Evolutionary conservation across 768 basidiomycete genomes (phyloP), one percentile per base, ranked within the genome.

Genomic region (Lactarius deliciosus): DNA sequence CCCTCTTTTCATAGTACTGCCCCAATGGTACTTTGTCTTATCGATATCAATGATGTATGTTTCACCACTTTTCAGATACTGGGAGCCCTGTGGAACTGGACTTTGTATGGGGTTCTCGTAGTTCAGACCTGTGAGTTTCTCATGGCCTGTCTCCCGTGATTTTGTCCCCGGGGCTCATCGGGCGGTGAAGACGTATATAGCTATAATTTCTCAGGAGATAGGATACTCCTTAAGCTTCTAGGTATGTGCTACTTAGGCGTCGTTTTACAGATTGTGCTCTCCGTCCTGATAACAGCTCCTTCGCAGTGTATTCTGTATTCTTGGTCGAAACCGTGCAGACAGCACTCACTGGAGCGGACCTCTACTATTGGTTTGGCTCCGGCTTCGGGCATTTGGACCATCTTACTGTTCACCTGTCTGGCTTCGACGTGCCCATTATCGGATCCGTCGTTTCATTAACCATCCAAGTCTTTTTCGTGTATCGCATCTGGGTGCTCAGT

Each of bases 401-500:
- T 45, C 71, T 77, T 7, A 57, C 63, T 5, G 36, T 65, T 5
- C 63, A 72, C 43, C 65, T 73, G 16, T 74, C 72, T 0, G 60
- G 70, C 15, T 69, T 75, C 38, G 74, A 74, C 63, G 71, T 69
- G 5, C 75, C 74, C 18, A 61, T 76, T 5, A 69, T 76, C 41
- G 75, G 73, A 8, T 61, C 71, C 9, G 16, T 75, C 6, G 70
- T 74, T 22, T 70, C 72, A 8, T 63, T 77, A 28, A 64, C 68
- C 16, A 70, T 76, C 15, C 76, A 77, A 62, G 50, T 75, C 6
- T 77, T 77, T 61, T 77, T 74, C 69, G 73, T 72, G 55, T 76
- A 75, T 58, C 72, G 76, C 18, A 77, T 77, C 38, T 72, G 57
- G 61, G 50, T 67, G 28, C 62, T 67, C 10, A 50, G 66, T 22